Base-by-base conservation (phyloP, 139 green algal genomes). In the Chloropicon primus region DNA sequence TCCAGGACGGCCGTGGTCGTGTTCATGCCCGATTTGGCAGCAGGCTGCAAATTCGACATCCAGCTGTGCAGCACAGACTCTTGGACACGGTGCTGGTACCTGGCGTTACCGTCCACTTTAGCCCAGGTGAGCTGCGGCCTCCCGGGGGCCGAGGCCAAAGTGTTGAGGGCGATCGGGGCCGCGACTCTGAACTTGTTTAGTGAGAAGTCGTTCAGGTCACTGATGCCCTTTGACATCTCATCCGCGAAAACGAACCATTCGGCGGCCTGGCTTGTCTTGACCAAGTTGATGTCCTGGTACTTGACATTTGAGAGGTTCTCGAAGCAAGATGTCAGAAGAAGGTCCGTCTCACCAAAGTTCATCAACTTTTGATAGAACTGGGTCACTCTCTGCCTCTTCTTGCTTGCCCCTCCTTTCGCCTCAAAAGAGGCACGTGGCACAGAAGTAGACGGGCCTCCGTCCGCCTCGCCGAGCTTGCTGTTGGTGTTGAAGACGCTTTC, bases 321-420 rank as follows among this genome's bases (percentile, higher is more conserved):
- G 72, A 80, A 82, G 54, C 74, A 72, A 29, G 28, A 27, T n/a
- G 78, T 71, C 26, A 91, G 17, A 27, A 96, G 84, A 77, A 95
- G 82, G 27, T 94, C 88, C 76, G 87, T 62, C 82, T 96, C 91
- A 0, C 91, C 90, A 84, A 96, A 94, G 75, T 90, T 86, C 28
- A 84, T 54, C 78, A 94, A 74, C 28, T 62, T 54, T 74, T 77
- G 72, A 75, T 86, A 87, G 22, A 90, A 84, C 27, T 84, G 77
- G 2, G n/a, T n/a, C n/a, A n/a, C n/a, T n/a, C n/a, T n/a, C n/a
- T n/a, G n/a, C n/a, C n/a, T n/a, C n/a, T n/a, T n/a, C n/a, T n/a
- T n/a, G n/a, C n/a, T n/a, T n/a, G n/a, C n/a, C n/a, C n/a, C n/a
- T n/a, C n/a, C n/a, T n/a, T n/a, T n/a, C n/a, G n/a, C n/a, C n/a